A percentile compares a stretch with the other conserved stretches of the same genome.
Conservation (phyloP, 345 rosid genomes). For the Acer negundo region DNA sequence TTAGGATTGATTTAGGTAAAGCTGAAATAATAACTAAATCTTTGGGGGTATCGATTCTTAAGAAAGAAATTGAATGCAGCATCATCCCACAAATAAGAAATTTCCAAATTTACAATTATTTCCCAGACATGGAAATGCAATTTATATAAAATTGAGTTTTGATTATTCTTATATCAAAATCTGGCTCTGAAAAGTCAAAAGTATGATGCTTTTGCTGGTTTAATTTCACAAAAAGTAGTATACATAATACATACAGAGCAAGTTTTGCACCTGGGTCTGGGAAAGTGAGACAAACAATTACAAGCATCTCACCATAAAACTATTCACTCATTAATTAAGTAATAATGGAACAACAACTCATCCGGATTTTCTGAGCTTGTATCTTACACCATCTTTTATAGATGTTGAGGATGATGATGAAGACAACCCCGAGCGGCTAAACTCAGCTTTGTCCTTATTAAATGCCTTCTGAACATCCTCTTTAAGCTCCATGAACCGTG, state of each 20-base stretch:
- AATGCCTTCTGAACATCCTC: slow-evolving; percentile 81
- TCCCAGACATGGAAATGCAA: not conserved
- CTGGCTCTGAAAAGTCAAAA: not conserved
- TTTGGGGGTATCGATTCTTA: too few relatives aligned
- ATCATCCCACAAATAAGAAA: too few relatives aligned
- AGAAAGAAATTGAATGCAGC: too few relatives aligned
- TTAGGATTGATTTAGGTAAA: not conserved
- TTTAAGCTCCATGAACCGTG: slow-evolving; percentile 79
- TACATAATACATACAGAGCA: not conserved
- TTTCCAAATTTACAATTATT: too few relatives aligned
- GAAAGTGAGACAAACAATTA: slow-evolving; percentile 8
- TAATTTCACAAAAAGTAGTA: not conserved
- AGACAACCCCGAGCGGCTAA: slow-evolving; percentile 51
- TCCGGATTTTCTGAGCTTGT: slow-evolving; percentile 29
- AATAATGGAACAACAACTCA: not conserved
- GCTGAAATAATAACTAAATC: too few relatives aligned
- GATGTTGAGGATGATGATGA: slow-evolving; percentile 66
- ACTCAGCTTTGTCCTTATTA: slow-evolving; percentile 78
- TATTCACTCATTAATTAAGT: not conserved
- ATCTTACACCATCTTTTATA: slow-evolving; percentile 29
- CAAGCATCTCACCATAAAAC: not conserved
- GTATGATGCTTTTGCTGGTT: not conserved
- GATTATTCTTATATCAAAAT: slow-evolving; percentile 3
- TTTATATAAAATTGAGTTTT: not conserved
- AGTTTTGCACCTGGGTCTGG: too few relatives aligned